Conservation (phyloP, 2,329 filamentous ascomycete genomes). For the Colletotrichum trifolii region DNA sequence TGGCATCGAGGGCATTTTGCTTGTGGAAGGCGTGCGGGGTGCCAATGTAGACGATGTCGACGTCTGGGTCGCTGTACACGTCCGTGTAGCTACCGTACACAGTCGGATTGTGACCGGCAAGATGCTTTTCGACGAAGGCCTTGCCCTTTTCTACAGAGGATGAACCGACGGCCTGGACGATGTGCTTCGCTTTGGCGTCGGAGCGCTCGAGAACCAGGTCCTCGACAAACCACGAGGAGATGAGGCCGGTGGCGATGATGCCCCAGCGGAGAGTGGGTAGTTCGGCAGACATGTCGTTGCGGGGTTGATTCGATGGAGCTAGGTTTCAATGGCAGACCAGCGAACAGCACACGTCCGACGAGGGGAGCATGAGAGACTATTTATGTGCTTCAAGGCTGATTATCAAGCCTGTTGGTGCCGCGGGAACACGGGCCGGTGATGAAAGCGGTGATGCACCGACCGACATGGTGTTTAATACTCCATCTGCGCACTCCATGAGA, state of each 20-base stretch:
- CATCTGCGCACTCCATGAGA: no score
- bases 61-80: constrained; percentile 52
- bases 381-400: no score
- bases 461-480: no score
- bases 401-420: no score
- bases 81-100: constrained; percentile 53
- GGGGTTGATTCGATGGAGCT: not conserved
- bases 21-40: constrained; percentile 58
- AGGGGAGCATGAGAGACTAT: no score
- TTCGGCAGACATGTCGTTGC: constrained; percentile 5
- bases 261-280: constrained; percentile 47
- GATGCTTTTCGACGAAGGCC: constrained; percentile 50
- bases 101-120: constrained; percentile 41
- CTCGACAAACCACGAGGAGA: constrained; percentile 48
- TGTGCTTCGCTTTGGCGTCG: constrained; percentile 51
- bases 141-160: constrained; percentile 52
- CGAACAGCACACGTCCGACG: no score
- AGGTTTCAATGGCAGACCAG: not conserved
- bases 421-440: no score
- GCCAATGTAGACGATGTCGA: constrained; percentile 60
- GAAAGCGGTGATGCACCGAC: no score
- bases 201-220: constrained; percentile 51
- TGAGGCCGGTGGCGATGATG: constrained; percentile 41
- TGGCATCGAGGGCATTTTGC: constrained; percentile 55
- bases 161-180: constrained; percentile 55